Evolutionary conservation across 2,329 filamentous ascomycete genomes (phyloP).

Genomic region (Septoria petroselini): DNA sequence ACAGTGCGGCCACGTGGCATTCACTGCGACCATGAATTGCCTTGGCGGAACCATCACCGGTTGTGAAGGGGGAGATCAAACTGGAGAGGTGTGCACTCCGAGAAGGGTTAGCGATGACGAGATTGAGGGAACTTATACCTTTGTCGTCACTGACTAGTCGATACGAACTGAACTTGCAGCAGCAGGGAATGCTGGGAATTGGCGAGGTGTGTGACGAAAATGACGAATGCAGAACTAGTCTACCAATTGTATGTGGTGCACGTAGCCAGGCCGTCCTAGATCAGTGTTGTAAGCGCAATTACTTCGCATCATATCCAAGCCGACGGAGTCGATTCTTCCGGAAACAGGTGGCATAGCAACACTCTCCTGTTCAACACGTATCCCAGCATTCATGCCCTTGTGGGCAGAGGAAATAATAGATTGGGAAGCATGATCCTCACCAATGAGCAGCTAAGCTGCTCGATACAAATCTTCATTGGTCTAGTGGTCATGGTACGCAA

Average conservation of each 20-base stretch:
- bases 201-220: neutral
- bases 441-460: too few relatives aligned
- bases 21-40: neutral
- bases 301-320: neutral
- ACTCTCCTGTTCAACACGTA: neutral
- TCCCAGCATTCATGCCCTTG: too few relatives aligned
- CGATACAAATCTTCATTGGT: too few relatives aligned
- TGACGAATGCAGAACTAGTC: too few relatives aligned
- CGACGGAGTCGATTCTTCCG: neutral
- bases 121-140: slow-evolving; percentile 1
- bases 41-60: neutral
- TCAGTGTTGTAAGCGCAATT: neutral
- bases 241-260: neutral
- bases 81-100: slow-evolving; percentile 2
- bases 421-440: too few relatives aligned
- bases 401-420: too few relatives aligned
- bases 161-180: neutral
- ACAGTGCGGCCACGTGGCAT: neutral
- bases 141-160: slow-evolving; percentile 15
- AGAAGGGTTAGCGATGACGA: neutral
- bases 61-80: slow-evolving; percentile 2
- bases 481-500: too few relatives aligned
- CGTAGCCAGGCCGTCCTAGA: neutral
- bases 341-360: neutral
- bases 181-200: neutral